Conservation (phyloP, 208 protist genomes). For the Herpetomonas tarakana region DNA sequence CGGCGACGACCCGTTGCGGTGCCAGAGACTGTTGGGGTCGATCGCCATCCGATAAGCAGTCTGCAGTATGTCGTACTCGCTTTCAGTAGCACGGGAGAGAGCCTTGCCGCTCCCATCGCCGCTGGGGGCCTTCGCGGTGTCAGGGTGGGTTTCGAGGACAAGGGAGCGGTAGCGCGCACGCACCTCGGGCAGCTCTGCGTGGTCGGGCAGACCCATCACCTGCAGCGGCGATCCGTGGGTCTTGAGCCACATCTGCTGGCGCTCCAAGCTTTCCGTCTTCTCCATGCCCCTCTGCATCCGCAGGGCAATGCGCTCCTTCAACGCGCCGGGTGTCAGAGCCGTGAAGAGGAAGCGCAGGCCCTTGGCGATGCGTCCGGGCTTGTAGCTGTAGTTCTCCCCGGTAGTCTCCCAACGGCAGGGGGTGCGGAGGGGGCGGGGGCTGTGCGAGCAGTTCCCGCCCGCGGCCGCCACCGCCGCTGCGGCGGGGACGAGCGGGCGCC, state of each 20-base stretch:
- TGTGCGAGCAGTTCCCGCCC: too few species aligned
- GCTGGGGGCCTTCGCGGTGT: slow-evolving; percentile 31
- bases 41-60: slow-evolving; percentile 70
- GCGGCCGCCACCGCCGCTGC: too few species aligned
- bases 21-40: slow-evolving; percentile 67
- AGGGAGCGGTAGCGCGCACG: slow-evolving; percentile 69
- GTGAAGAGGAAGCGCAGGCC: slow-evolving; percentile 40
- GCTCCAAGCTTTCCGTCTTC: slow-evolving; percentile 49
- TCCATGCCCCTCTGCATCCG: slow-evolving; percentile 63
- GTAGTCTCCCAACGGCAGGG: slow-evolving; percentile 42
- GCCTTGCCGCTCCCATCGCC: too few species aligned
- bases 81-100: too few species aligned
- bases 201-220: slow-evolving; percentile 79
- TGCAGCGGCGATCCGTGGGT: slow-evolving; percentile 71
- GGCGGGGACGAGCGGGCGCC: too few species aligned
- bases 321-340: slow-evolving; percentile 22
- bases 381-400: slow-evolving; percentile 65
- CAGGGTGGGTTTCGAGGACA: slow-evolving; percentile 73
- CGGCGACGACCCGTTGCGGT: slow-evolving; percentile 68
- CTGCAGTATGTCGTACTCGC: slow-evolving; percentile 61
- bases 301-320: slow-evolving; percentile 36
- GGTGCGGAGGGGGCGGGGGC: too few species aligned
- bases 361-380: slow-evolving; percentile 42
- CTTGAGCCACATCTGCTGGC: slow-evolving; percentile 67
- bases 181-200: slow-evolving; percentile 64